Evolutionary conservation across 345 rosid species (phyloP).

Genomic region (Barbarea vulgaris): DNA sequence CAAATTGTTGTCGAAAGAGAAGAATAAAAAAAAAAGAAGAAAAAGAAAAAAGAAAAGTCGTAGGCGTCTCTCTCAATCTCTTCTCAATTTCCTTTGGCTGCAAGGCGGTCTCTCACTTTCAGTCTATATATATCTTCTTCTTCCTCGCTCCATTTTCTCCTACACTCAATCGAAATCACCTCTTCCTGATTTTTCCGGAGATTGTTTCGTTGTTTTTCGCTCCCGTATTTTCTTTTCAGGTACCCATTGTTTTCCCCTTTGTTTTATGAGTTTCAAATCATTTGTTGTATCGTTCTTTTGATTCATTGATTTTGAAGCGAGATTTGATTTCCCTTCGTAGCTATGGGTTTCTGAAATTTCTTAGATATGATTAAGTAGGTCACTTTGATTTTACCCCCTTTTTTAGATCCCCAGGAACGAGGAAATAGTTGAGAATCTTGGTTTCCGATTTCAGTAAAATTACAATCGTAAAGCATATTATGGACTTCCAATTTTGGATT

Average conservation of each 20-base stretch:
- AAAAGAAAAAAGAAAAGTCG: constrained; percentile 1
- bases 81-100: constrained; percentile 30
- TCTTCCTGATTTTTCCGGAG: constrained; percentile 11
- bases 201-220: constrained; percentile 13
- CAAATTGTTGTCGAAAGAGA: background rate
- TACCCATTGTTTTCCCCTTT: background rate
- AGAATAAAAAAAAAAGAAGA: background rate
- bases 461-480: background rate
- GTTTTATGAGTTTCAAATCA: background rate
- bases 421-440: background rate
- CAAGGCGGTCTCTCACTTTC: constrained; percentile 36
- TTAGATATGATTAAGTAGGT: constrained; percentile 11
- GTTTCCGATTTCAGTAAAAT: background rate
- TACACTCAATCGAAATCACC: constrained; percentile 14
- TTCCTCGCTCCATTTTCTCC: constrained; percentile 14
- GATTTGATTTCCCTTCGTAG: background rate
- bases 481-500: background rate
- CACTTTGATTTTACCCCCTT: constrained; percentile 13
- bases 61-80: constrained; percentile 13
- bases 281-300: background rate
- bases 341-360: constrained; percentile 1
- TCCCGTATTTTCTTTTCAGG: constrained; percentile 7
- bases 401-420: background rate
- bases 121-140: constrained; percentile 30
- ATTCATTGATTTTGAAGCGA: background rate